A percentile compares a stretch with the other conserved stretches of the same genome.
Conservation (phyloP, 352 stramenopile species). For the Phytophthora lateralis region DNA sequence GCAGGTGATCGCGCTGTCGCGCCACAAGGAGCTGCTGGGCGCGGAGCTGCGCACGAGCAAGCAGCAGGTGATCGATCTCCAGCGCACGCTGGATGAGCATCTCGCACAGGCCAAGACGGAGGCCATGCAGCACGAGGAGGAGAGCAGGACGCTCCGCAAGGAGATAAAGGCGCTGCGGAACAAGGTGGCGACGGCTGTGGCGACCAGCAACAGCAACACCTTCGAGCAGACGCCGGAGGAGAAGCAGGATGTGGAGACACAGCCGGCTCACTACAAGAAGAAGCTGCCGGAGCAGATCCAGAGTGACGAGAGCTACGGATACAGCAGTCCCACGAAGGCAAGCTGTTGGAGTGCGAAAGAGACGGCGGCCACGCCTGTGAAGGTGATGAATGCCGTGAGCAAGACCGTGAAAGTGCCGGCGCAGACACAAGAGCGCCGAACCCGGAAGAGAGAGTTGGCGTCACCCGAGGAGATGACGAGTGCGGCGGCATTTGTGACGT, state of each 20-base stretch:
- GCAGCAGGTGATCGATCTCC: not conserved
- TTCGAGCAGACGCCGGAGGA: constrained; percentile 65
- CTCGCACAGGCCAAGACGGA: constrained; percentile 38
- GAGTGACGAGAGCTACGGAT: constrained; percentile 13
- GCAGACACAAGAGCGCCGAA: constrained; percentile 16
- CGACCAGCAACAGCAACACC: constrained; percentile 44
- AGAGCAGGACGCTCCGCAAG: constrained; percentile 38
- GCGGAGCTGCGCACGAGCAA: constrained; percentile 27
- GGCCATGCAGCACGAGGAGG: constrained; percentile 34
- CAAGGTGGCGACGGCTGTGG: constrained; percentile 51
- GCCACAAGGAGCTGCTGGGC: constrained; percentile 57
- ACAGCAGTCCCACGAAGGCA: not conserved
- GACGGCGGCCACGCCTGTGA: not conserved
- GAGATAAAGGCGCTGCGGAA: constrained; percentile 53
- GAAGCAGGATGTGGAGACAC: constrained; percentile 34
- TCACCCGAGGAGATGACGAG: constrained; percentile 36
- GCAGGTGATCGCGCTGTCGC: constrained; percentile 47
- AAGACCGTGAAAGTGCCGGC: constrained; percentile 4
- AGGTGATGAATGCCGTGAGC: constrained; percentile 4
- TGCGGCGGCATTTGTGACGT: constrained; percentile 10
- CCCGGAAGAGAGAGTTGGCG: constrained; percentile 45
- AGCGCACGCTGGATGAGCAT: constrained; percentile 33
- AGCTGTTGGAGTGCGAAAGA: constrained; percentile 3
- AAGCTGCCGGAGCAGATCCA: constrained; percentile 38
- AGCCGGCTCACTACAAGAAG: constrained; percentile 45